Percentiles rank a stretch among this genome's conserved stretches.
These are phyloP conservation scores for Phytophthora fragariae DNA, from an alignment of 352 stramenopile genomes.

Conservation along the genomic window DNA sequence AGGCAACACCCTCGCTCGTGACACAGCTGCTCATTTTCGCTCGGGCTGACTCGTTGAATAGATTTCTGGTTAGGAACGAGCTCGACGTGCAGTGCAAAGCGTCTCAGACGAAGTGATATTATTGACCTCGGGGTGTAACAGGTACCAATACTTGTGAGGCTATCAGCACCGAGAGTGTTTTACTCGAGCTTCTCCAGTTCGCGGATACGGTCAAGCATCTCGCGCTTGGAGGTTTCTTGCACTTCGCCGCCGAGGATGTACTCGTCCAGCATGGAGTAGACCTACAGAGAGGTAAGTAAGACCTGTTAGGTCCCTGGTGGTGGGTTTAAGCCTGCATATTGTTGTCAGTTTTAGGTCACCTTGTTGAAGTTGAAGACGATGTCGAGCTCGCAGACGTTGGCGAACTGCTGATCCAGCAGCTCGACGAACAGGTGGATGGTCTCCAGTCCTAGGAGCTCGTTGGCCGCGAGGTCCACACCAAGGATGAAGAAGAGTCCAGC, in stretches of 20 bases:
- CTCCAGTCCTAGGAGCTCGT: conserved; percentile 98
- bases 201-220: conserved; percentile 93
- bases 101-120: conserved; percentile 22
- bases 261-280: conserved; percentile 96
- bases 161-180: not conserved
- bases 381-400: conserved; percentile 99
- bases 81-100: conserved; percentile 3
- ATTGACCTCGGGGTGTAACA: conserved; percentile 5
- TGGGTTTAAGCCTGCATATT: not conserved
- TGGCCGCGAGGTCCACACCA: conserved; percentile 95
- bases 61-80: conserved; percentile 30
- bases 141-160: not conserved
- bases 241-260: conserved; percentile 95
- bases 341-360: conserved; percentile 29
- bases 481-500: conserved; percentile 99
- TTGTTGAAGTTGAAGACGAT: conserved; percentile 97
- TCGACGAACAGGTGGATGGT: conserved; percentile 99
- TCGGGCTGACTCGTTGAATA: conserved; percentile 29
- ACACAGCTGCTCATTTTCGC: conserved; percentile 25
- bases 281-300: conserved; percentile 37
- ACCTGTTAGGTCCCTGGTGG: not conserved
- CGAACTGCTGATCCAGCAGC: conserved; percentile 98
- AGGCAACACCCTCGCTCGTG: conserved; percentile 23
- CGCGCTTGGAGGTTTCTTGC: conserved; percentile 92
- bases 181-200: conserved; percentile 94